phyloP scores from a whole-genome alignment of 371 early-diverging fungal genomes.

The Sanchytrium tribonematis region DNA sequence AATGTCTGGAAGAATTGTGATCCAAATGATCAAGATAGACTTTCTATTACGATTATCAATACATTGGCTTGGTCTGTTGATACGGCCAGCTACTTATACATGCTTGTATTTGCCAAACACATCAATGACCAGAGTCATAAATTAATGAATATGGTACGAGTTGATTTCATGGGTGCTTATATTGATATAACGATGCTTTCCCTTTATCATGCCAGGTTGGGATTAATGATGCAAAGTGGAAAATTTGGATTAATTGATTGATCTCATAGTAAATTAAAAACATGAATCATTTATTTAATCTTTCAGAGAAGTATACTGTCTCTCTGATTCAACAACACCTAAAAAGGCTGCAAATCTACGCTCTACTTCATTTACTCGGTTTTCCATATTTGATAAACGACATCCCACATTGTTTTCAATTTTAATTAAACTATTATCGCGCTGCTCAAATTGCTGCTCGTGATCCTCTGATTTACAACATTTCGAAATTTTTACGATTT shows the following conservation, averaged over 20 bases:
- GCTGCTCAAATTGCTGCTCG: too few relatives aligned
- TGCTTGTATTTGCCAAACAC: neutral
- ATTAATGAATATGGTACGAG: neutral
- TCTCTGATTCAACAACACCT: too few relatives aligned
- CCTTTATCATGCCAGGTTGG: neutral
- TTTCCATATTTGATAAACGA: too few relatives aligned
- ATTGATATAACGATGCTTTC: neutral
- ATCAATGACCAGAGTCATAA: neutral
- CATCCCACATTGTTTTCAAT: too few relatives aligned
- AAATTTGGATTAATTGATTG: neutral
- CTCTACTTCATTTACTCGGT: too few relatives aligned
- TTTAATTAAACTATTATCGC: too few relatives aligned
- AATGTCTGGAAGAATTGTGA: neutral
- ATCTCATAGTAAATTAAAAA: too few relatives aligned
- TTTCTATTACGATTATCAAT: neutral
- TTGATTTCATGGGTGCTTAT: neutral
- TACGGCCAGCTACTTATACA: neutral
- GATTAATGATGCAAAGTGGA: neutral
- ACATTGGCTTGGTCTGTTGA: neutral
- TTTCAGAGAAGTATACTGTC: too few relatives aligned
- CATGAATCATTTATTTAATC: too few relatives aligned
- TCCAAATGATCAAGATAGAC: neutral
- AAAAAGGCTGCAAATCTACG: too few relatives aligned
- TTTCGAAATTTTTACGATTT: too few relatives aligned
- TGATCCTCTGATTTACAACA: too few relatives aligned